Evolutionary conservation across 78 protist species (phyloP), one percentile per base, ranked within the genome.

Genomic region (Chrysochromulina parva): DNA sequence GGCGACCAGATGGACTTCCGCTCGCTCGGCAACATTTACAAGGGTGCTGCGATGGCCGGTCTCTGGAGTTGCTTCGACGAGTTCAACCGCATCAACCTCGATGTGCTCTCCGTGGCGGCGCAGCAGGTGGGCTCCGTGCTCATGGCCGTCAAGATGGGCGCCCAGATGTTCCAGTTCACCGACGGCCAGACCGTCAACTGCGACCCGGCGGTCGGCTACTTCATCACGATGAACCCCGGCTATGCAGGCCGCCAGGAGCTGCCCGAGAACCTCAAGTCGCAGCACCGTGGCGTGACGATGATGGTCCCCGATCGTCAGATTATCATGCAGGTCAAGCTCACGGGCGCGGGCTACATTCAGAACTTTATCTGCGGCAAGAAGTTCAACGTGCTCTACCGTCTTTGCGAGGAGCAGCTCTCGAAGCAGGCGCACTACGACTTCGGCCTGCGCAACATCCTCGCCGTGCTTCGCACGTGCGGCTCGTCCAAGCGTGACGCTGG

Each of bases 191-290:
- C 1, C 1, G 87, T 90, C 26, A 2, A 88, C 9, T 85, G 96
- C 24, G 57, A 84, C 86, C 92, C 95, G 38, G 91, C 59, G 19
- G 90, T 88, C 28, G 95, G 95, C 73, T 88, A 91, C 92, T 96
- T 96, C 96, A 94, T 97, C 92, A 97, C 99, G 50, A 96, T 96
- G 97, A 97, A 96, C 91, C 98, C 98, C 4, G 99, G 98, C 48
- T 97, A 97, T 88, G 97, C 97, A 66, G 99, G 99, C 19, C 96
- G 99, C 50, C 97, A 94, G 78, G 99, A 97, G 92, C 95, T 97
- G 28, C 99, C 99, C 11, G 99, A 97, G 93, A 96, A 96, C 95
- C 90, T 97, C 53, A 97, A 97, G 94, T 92, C 95, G 54, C 91
- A 92, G 48, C 95, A 96, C 95, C 96, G 99, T 14, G 78, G 94